Conservation (phyloP, 495 filamentous ascomycete genomes). For the Paragyromitra xinjiangensis region DNA sequence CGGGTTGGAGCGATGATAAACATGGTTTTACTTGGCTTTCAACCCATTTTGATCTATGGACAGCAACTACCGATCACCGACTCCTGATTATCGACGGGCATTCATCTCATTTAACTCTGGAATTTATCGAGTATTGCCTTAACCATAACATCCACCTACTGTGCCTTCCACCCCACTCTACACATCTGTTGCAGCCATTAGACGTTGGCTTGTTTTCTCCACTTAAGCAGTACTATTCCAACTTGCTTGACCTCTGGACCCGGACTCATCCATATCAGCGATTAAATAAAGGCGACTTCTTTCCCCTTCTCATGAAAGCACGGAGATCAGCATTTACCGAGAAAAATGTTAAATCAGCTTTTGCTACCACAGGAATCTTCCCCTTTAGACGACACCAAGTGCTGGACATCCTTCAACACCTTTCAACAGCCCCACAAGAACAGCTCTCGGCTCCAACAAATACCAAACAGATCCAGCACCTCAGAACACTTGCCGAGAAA, state of each 20-base stretch:
- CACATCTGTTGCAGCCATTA: background rate
- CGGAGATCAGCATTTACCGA: background rate
- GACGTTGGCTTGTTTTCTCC: slow-evolving; percentile 14
- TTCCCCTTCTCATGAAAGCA: background rate
- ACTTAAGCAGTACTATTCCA: slow-evolving; percentile 18
- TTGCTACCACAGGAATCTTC: background rate
- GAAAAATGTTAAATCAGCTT: slow-evolving; percentile 26
- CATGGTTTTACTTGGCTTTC: slow-evolving; percentile 23
- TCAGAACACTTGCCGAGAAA: background rate
- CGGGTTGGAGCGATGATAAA: slow-evolving; percentile 23
- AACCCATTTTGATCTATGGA: slow-evolving; percentile 26
- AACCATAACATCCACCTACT: slow-evolving; percentile 26
- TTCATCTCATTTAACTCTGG: slow-evolving; percentile 27
- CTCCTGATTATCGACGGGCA: slow-evolving; percentile 34
- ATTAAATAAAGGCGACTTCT: slow-evolving; percentile 5
- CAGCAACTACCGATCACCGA: background rate
- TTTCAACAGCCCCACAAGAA: background rate
- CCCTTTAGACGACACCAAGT: background rate
- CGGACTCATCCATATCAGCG: slow-evolving; percentile 4
- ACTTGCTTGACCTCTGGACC: slow-evolving; percentile 18
- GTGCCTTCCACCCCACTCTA: slow-evolving; percentile 22
- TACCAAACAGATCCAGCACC: background rate
- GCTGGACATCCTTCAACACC: background rate
- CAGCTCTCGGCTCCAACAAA: background rate
- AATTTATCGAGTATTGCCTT: background rate